phyloP scores from a whole-genome alignment of 768 basidiomycete genomes.

The Austroboletus festivus region DNA sequence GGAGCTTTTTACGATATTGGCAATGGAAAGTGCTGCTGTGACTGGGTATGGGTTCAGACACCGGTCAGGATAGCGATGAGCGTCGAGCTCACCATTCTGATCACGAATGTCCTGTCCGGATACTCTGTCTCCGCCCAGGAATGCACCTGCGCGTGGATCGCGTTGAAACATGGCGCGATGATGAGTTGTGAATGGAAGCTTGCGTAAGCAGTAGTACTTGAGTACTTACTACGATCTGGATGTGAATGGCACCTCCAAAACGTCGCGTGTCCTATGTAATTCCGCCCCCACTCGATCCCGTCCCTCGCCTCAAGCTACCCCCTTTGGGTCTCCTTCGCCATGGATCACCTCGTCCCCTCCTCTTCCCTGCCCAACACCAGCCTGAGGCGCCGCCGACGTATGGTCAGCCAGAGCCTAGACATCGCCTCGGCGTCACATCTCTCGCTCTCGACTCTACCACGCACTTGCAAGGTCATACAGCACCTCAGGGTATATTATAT shows the following conservation, averaged over 20 bases:
- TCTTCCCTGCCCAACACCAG: conserved; percentile 41
- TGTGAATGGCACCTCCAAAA: conserved; percentile 45
- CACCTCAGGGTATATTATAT: conserved; percentile 86
- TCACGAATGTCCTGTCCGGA: conserved; percentile 95
- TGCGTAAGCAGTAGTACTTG: conserved; percentile 16
- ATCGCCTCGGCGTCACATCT: conserved; percentile 82
- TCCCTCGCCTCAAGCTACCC: conserved; percentile 70
- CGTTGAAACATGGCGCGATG: conserved; percentile 71
- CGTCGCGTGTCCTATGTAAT: conserved; percentile 87
- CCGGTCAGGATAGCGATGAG: neutral
- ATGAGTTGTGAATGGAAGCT: conserved; percentile 12
- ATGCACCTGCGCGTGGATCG: conserved; percentile 87
- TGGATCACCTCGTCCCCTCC: conserved; percentile 67
- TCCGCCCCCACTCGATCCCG: conserved; percentile 61
- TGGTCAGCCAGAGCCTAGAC: conserved; percentile 72
- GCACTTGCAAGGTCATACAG: conserved; percentile 55
- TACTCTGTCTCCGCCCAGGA: conserved; percentile 90
- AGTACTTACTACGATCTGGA: conserved; percentile 7
- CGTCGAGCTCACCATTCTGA: conserved; percentile 75
- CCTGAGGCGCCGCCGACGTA: conserved; percentile 17
- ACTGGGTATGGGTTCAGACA: conserved; percentile 45
- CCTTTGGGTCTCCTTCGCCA: conserved; percentile 58
- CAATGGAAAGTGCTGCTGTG: conserved; percentile 91
- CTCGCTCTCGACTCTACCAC: conserved; percentile 88
- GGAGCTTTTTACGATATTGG: conserved; percentile 96